phyloP scores from a whole-genome alignment of 148 eudicot species.

The Bassia scoparia region DNA sequence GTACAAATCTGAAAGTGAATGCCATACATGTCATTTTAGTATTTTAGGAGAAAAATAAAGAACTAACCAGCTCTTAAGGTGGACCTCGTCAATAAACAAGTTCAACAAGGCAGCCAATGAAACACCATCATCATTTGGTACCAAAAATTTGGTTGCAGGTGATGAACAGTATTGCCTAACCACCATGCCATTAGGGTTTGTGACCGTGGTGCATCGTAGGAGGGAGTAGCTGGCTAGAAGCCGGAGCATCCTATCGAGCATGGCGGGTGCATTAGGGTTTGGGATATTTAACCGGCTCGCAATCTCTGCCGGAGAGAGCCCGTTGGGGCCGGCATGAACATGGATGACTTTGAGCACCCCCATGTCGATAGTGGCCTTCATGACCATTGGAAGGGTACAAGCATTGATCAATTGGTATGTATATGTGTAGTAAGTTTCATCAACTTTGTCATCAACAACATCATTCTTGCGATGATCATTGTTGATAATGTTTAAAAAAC shows the following conservation, averaged over 20 bases:
- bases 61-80: constrained; percentile 7
- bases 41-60: neutral
- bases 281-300: constrained; percentile 36
- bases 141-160: constrained; percentile 49
- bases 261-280: constrained; percentile 13
- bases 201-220: constrained; percentile 29
- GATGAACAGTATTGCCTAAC: constrained; percentile 51
- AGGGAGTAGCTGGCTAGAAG: constrained; percentile 46
- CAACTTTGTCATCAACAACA: too few relatives aligned
- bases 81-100: neutral
- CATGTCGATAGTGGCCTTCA: constrained; percentile 5
- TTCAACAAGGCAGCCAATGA: neutral
- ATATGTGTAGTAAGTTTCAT: neutral
- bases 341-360: constrained; percentile 7
- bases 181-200: constrained; percentile 19
- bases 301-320: constrained; percentile 41
- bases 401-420: constrained; percentile 1
- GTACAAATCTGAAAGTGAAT: too few relatives aligned
- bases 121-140: constrained; percentile 43
- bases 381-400: constrained; percentile 10
- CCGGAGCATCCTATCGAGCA: constrained; percentile 56
- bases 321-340: constrained; percentile 34
- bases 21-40: too few relatives aligned
- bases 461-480: too few relatives aligned
- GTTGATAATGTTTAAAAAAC: too few relatives aligned